Base-by-base conservation (phyloP, 164 flowering plant genomes). In the Stephania cephalantha region DNA sequence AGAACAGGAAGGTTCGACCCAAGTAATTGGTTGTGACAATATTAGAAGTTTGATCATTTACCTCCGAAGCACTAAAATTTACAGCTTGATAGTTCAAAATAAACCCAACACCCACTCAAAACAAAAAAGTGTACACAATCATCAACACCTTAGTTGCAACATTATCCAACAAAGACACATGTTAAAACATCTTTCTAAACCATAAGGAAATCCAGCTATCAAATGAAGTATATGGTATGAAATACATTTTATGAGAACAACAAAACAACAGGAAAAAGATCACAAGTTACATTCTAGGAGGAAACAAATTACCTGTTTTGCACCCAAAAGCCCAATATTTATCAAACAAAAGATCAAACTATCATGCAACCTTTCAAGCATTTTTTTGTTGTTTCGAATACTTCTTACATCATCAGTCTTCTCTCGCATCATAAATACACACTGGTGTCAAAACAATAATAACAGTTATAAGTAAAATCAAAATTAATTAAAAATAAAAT, bases 301-400 rank as follows among this genome's bases (percentile, higher is more conserved):
- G 9, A 50, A 50, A 50, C n/a, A 20, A 25, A 87, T 84, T 83
- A 96, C 99, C 79, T 88, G 88, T 58, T 74, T 75, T 50, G 87
- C 90, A 65, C 95, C 98, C 85, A 87, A 89, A 25, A 92, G 81
- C 75, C 99, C 99, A 85, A 96, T 95, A 72, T 81, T 84, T 71
- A 84, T 88, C 78, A 91, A 73, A 78, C 93, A 92, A 79, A 84
- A 89, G 0, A 78, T 31, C 69, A 96, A 52, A 73, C 88, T 88
- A 6, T 81, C 86, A 83, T 96, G 99, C 75, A 91, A 75, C 77
- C 80, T 86, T 69, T 29, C 72, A 15, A 94, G 85, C 69, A 74
- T 70, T 74, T 85, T 90, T 58, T 80, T 88, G 30, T 78, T 78
- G 80, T 75, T 83, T 72, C 68, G 85, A 53, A 85, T 79, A 75